A percentile compares a stretch with the other conserved stretches of the same genome.
phyloP scores from a whole-genome alignment of 2,329 filamentous ascomycete genomes.

The Tolypocladium nubicola region DNA sequence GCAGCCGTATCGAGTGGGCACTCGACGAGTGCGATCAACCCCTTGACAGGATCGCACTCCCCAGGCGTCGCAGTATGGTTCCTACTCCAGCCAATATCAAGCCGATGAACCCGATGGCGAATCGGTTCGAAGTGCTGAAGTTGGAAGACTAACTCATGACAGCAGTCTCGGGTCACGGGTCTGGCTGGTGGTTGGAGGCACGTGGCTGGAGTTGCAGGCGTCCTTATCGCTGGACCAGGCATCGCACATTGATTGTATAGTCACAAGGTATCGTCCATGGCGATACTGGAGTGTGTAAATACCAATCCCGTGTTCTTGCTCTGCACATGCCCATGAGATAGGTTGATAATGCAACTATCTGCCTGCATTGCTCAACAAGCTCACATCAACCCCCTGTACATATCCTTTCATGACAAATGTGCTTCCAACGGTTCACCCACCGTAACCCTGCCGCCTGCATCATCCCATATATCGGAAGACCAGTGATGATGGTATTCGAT shows the following conservation, averaged over 20 bases:
- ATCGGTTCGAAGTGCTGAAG: conserved; percentile 52
- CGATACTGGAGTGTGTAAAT: neutral
- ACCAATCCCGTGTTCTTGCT: neutral
- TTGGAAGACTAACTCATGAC: conserved; percentile 27
- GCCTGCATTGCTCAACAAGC: neutral
- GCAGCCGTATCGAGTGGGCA: conserved; percentile 59
- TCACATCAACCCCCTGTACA: neutral
- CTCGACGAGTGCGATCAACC: conserved; percentile 62
- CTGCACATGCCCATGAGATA: neutral
- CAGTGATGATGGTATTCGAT: too few species aligned
- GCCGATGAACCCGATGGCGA: conserved; percentile 29
- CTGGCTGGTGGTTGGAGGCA: neutral
- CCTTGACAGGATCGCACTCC: conserved; percentile 21
- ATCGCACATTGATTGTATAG: neutral
- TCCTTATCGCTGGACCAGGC: too few species aligned
- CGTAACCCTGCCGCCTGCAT: neutral
- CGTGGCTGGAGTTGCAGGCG: neutral
- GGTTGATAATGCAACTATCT: neutral
- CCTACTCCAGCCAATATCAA: conserved; percentile 21
- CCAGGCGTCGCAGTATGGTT: conserved; percentile 9
- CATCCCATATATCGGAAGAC: neutral
- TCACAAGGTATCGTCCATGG: neutral
- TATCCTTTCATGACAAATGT: neutral
- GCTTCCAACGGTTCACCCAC: neutral
- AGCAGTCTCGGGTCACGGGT: neutral